Percentiles rank a stretch among this genome's conserved stretches.
Evolutionary conservation across 2,329 filamentous ascomycete species (phyloP).

Genomic region (Colletotrichum sp.): DNA sequence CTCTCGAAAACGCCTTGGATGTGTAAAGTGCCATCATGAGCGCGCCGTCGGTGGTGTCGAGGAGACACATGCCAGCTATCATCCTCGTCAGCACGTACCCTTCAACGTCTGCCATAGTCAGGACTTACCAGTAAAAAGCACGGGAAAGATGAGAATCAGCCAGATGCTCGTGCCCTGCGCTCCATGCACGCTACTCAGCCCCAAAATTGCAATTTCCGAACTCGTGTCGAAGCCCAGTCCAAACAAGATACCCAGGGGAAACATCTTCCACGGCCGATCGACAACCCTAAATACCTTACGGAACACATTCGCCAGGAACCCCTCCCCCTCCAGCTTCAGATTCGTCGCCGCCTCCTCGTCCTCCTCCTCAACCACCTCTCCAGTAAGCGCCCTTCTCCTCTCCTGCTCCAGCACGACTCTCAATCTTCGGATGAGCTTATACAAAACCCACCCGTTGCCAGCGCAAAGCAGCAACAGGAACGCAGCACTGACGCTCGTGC

Average conservation of each 20-base stretch:
- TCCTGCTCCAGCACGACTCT: conserved; percentile 58
- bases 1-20: conserved; percentile 75
- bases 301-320: conserved; percentile 75
- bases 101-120: not conserved
- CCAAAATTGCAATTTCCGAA: conserved; percentile 89
- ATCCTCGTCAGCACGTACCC: not conserved
- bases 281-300: conserved; percentile 77
- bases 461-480: conserved; percentile 83
- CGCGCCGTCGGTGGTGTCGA: conserved; percentile 92
- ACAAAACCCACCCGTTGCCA: conserved; percentile 87
- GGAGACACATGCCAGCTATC: conserved; percentile 87
- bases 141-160: conserved; percentile 90
- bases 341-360: conserved; percentile 43
- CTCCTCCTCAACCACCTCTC: conserved; percentile 28
- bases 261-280: conserved; percentile 92
- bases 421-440: conserved; percentile 75
- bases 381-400: conserved; percentile 28
- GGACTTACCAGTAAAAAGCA: conserved; percentile 79
- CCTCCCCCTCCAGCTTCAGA: conserved; percentile 77
- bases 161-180: conserved; percentile 88
- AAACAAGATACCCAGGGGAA: conserved; percentile 85
- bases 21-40: conserved; percentile 96
- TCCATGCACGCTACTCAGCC: conserved; percentile 87
- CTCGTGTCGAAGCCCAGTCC: conserved; percentile 95
- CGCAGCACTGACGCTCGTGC: conserved; percentile 82